Conservation (phyloP, 345 rosid genomes). For the Excoecaria agallocha region DNA sequence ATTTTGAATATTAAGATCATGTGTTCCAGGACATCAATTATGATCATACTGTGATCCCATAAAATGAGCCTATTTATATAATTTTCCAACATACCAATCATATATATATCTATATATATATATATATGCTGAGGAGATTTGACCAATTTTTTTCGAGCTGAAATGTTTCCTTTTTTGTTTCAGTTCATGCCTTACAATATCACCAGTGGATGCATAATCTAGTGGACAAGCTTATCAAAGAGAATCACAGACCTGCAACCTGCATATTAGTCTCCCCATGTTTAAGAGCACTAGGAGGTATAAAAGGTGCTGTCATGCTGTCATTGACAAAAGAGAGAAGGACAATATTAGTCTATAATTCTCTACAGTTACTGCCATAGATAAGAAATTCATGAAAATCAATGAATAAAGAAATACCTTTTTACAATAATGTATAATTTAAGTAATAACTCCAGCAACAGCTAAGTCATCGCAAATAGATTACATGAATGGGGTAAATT, state of each 20-base stretch:
- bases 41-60: too few species aligned
- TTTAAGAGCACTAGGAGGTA: slow-evolving; percentile 65
- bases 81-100: too few species aligned
- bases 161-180: too few species aligned
- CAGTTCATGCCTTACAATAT: not conserved
- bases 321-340: slow-evolving; percentile 1
- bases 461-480: not conserved
- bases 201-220: too few species aligned
- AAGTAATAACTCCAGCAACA: not conserved
- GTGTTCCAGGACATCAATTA: not conserved
- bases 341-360: not conserved
- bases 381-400: not conserved
- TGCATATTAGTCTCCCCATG: slow-evolving; percentile 69
- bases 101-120: too few species aligned
- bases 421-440: not conserved
- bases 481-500: not conserved
- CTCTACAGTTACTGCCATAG: not conserved
- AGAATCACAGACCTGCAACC: slow-evolving; percentile 51
- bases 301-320: slow-evolving; percentile 86
- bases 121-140: too few species aligned
- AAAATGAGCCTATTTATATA: too few species aligned
- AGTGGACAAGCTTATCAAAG: not conserved
- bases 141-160: too few species aligned
- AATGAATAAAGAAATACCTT: not conserved
- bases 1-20: not conserved